Percentiles rank a stretch among this genome's conserved stretches.
phyloP scores from a whole-genome alignment of 208 protist species.

The Wallacemonas sp. region DNA sequence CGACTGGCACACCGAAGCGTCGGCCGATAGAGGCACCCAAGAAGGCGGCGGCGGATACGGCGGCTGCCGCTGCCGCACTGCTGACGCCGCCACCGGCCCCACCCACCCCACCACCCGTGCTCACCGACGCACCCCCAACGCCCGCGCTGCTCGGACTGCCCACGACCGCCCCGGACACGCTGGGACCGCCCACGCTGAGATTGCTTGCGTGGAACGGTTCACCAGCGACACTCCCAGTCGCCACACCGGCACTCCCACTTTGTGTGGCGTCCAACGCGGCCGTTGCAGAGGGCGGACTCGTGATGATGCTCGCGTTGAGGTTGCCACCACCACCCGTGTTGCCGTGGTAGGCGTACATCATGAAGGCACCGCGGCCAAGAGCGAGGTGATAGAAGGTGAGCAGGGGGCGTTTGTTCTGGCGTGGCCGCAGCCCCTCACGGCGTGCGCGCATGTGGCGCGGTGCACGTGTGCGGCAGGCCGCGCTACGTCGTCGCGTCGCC shows the following conservation, averaged over 20 bases:
- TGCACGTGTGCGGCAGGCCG: constrained; percentile 16
- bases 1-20: constrained; percentile 5
- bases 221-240: no score
- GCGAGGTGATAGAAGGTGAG: constrained; percentile 20
- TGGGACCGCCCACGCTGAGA: no score
- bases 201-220: no score
- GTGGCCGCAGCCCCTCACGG: constrained; percentile 17
- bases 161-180: no score
- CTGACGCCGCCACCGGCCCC: background rate
- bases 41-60: no score
- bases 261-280: no score
- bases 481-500: constrained; percentile 10
- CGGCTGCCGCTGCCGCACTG: no score
- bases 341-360: background rate
- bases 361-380: constrained; percentile 11
- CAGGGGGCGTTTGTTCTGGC: background rate
- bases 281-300: no score
- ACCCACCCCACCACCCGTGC: background rate
- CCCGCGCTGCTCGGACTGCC: no score
- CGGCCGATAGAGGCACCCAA: background rate
- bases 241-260: no score
- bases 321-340: background rate
- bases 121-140: background rate
- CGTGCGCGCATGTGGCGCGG: background rate
- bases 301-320: no score